phyloP scores from a whole-genome alignment of 345 rosid genomes.

The Dimocarpus longan region DNA sequence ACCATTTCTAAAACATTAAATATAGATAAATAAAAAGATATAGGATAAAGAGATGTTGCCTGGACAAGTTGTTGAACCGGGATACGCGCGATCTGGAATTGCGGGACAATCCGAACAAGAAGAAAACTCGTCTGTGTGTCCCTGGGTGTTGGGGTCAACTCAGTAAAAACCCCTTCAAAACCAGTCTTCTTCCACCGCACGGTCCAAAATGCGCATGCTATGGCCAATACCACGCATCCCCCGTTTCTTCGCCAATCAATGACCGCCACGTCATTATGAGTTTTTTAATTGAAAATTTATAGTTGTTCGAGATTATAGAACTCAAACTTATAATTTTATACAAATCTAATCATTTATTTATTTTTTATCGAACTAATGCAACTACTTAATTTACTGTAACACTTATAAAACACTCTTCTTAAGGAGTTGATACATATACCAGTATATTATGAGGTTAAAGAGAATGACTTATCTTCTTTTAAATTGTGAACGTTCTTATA shows the following conservation, averaged over 20 bases:
- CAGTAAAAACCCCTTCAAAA: not conserved
- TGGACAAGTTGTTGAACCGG: not conserved
- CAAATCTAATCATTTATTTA: no score
- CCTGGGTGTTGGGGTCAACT: not conserved
- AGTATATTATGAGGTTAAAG: no score
- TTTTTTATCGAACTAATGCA: no score
- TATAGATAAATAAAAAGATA: not conserved
- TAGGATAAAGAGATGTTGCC: not conserved
- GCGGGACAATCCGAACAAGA: not conserved
- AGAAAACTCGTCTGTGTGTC: not conserved
- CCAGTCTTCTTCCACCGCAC: not conserved
- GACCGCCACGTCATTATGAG: not conserved
- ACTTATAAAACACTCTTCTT: no score
- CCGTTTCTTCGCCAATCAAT: not conserved
- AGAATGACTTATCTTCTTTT: no score
- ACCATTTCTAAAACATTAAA: not conserved
- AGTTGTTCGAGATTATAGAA: no score
- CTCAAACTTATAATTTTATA: no score
- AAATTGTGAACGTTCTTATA: no score
- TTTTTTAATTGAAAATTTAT: not conserved
- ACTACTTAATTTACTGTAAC: no score
- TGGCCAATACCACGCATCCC: not conserved
- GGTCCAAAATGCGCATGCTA: not conserved
- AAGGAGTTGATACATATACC: no score
- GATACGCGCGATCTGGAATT: constrained; percentile 12